Evolutionary conservation across 495 filamentous ascomycete species (phyloP), one percentile per base, ranked within the genome.

Genomic region (Darksidea phi): DNA sequence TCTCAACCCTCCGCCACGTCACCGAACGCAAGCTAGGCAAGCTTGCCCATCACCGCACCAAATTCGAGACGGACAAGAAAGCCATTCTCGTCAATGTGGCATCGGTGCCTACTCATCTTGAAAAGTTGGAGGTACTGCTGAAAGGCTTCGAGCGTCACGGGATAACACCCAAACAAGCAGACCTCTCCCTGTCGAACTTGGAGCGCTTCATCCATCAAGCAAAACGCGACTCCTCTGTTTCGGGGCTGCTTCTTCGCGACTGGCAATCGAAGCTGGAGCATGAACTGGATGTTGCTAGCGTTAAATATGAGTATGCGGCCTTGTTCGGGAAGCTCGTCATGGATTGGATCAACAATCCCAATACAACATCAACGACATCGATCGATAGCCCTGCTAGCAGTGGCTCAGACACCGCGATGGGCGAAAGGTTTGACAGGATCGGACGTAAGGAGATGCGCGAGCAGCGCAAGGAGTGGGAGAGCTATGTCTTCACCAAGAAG

Each of bases 401-500:
- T 25, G 48, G 46, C 20, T 66, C 58, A 10, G 37, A 47, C 13
- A 48, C 49, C 12, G 34, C 41, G 13, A 18, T 50, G 11, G 42
- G 61, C 50, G 63, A 56, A 1, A 45, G 56, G 21, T 76, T 77
- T 48, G 76, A 77, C 53, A 53, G 67, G 3, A 69, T 79, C 10
- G 77, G 76, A 3, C 71, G 79, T 5, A 67, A 75, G 13, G 78
- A 79, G 48, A 80, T 80, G 76, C 76, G 78, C 32, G 74, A 82
- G 60, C 76, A 80, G 57, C 73, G 75, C 24, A 43, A 76, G 62
- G 68, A 71, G 24, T 88, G 84, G 81, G 85, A 88, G 71, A 66
- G 72, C 1, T 68, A 78, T 38, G 85, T 83, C 17, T 88, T 90
- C 65, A 77, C 72, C 10, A 69, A 73, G 7, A 72, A 71, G 26